Conservation (phyloP, 768 basidiomycete species). For the Termitomyces sp. region DNA sequence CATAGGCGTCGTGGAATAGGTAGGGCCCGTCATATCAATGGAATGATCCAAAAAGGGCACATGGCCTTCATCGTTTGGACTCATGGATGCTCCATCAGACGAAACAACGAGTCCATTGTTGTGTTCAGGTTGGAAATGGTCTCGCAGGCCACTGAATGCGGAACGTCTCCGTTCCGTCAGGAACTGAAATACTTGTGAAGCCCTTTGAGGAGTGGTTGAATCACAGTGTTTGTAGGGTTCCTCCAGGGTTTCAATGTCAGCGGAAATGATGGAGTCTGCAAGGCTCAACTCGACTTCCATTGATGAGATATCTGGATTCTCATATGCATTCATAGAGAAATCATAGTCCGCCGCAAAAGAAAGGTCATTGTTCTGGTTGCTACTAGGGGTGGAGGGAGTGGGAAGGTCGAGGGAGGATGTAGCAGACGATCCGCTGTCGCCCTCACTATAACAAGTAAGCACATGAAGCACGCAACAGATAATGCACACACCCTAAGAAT, state of each 20-base stretch:
- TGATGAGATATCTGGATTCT: conserved; percentile 58
- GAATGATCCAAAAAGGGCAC: conserved; percentile 26
- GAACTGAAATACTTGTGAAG: conserved; percentile 74
- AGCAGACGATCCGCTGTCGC: conserved; percentile 33
- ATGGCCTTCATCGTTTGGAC: conserved; percentile 11
- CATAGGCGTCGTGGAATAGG: conserved; percentile 15
- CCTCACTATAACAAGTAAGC: conserved; percentile 31
- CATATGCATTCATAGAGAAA: conserved; percentile 31
- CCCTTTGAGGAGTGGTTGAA: conserved; percentile 54
- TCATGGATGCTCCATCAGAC: conserved; percentile 24
- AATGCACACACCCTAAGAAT: conserved; percentile 48
- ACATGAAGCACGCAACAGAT: neutral
- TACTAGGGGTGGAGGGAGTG: conserved; percentile 44
- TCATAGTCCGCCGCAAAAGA: conserved; percentile 44
- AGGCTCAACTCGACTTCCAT: conserved; percentile 71
- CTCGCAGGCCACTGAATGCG: conserved; percentile 23
- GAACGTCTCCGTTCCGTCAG: conserved; percentile 43
- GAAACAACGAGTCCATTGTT: conserved; percentile 36
- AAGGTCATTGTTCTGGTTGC: conserved; percentile 27
- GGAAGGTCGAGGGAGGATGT: conserved; percentile 43
- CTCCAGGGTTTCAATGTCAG: conserved; percentile 16
- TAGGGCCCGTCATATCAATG: conserved; percentile 6
- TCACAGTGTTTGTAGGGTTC: conserved; percentile 29
- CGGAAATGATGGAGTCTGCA: conserved; percentile 31
- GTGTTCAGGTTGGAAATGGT: conserved; percentile 32